Conservation (phyloP, 2,329 filamentous ascomycete genomes). For the Pseudogymnoascus sp. region DNA sequence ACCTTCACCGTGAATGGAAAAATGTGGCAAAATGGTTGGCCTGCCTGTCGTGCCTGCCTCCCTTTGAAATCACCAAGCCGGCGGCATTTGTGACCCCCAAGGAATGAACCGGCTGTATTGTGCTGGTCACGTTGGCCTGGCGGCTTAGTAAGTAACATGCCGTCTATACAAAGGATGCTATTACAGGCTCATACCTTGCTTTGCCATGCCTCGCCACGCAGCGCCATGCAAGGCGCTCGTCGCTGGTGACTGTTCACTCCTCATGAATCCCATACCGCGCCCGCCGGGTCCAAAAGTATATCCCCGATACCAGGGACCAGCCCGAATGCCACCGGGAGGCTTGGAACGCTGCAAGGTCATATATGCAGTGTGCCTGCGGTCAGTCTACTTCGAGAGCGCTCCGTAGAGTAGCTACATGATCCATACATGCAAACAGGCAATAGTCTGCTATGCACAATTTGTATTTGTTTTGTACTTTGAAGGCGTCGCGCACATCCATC, state of each 20-base stretch:
- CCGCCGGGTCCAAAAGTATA: background rate
- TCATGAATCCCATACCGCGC: background rate
- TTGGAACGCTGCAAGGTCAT: background rate
- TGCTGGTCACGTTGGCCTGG: background rate
- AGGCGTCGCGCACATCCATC: background rate
- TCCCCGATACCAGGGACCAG: slow-evolving; percentile 3
- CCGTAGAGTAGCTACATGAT: background rate
- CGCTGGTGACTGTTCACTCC: background rate
- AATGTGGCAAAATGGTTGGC: background rate
- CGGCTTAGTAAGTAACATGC: background rate
- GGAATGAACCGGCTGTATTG: too few relatives aligned
- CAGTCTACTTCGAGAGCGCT: background rate
- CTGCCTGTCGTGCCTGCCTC: background rate
- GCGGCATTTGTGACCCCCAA: background rate
- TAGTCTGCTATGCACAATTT: background rate
- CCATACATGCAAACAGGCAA: background rate
- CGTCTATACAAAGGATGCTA: background rate
- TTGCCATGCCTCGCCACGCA: background rate
- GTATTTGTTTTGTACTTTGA: background rate
- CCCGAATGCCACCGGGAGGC: background rate
- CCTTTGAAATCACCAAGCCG: background rate
- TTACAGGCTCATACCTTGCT: background rate
- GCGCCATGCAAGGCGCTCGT: background rate
- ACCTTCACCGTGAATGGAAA: background rate
- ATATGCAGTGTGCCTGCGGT: background rate